phyloP scores from a whole-genome alignment of 345 rosid genomes.

The Pistacia integerrima region DNA sequence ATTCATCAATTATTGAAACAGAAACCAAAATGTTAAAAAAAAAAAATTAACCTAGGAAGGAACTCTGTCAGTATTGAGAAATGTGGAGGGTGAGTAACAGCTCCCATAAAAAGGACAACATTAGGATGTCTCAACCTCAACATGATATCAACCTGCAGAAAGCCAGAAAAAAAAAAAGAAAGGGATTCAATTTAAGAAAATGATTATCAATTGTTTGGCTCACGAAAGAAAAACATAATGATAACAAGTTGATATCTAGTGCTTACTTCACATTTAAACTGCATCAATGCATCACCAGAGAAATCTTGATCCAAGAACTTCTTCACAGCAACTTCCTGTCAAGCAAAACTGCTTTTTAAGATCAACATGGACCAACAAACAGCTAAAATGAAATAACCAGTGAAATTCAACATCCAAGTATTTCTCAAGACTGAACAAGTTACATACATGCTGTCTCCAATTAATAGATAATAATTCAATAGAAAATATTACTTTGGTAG shows the following conservation, averaged over 20 bases:
- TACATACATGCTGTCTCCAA: constrained; percentile 10
- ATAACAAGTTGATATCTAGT: constrained; percentile 15
- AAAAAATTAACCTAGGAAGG: constrained; percentile 72
- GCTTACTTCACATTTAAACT: constrained; percentile 88
- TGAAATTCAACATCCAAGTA: background rate
- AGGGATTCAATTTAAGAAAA: constrained; percentile 12
- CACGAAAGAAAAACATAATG: constrained; percentile 3
- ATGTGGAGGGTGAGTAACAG: constrained; percentile 87
- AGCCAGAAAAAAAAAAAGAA: background rate
- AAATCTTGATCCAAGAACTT: constrained; percentile 90
- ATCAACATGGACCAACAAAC: constrained; percentile 7
- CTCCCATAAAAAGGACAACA: constrained; percentile 99
- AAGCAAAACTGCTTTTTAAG: constrained; percentile 21
- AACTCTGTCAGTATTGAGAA: constrained; percentile 97
- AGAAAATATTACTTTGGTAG: background rate
- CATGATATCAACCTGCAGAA: constrained; percentile 87
- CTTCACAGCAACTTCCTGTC: constrained; percentile 98
- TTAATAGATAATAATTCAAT: background rate
- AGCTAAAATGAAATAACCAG: constrained; percentile 1
- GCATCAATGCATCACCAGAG: constrained; percentile 86
- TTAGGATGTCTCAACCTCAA: constrained; percentile 93
- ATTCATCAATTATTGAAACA: constrained; percentile 8
- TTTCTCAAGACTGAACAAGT: constrained; percentile 12
- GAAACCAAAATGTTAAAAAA: constrained; percentile 9
- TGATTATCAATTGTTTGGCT: constrained; percentile 17